Evolutionary conservation across 148 eudicot species (phyloP), one percentile per base, ranked within the genome.

Genomic region (Diospyros kaki): DNA sequence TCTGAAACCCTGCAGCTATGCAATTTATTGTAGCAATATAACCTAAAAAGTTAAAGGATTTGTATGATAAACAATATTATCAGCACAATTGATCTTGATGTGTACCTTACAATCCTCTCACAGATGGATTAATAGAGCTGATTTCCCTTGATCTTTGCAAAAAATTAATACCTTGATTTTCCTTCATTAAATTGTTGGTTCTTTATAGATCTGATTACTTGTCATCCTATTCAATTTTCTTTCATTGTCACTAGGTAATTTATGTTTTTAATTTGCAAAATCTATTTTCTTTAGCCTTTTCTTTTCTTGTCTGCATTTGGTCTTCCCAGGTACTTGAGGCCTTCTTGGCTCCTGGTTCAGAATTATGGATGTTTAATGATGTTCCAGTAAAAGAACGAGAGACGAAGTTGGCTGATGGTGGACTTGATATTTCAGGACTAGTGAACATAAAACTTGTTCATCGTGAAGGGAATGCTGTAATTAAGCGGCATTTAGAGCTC

Each of bases 301-400:
- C n/a, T 64, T 72, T 54, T 64, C 52, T 44, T 45, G 40, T 73
- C 11, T 73, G 39, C 55, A 8, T 66, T 38, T 18, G 13, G 17
- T 64, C 48, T 41, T 62, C 65, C 64, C 78, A 93, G 98, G 98
- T 94, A 40, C 58, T 94, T 58, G 98, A 94, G 79, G 94, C 97
- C 53, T 81, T 91, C 18, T 81, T 94, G 79, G 92, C 98, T 81
- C 87, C 74, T 66, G 97, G 93, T 74, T 94, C 98, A 54, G 92
- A 94, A 69, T 77, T 94, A 80, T 94, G 98, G 98, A 87, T 94
- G 98, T 86, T 94, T 71, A 94, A 94, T 76, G 94, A 91, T 77
- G 98, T 94, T 79, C 82, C 87, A 4, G 94, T 83, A 75, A 86
- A 73, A 67, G 97, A 91, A 78, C 83, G 98, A 79, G 90, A 91